phyloP scores from a whole-genome alignment of 2,329 filamentous ascomycete species.

The Calonectria fujianensis region DNA sequence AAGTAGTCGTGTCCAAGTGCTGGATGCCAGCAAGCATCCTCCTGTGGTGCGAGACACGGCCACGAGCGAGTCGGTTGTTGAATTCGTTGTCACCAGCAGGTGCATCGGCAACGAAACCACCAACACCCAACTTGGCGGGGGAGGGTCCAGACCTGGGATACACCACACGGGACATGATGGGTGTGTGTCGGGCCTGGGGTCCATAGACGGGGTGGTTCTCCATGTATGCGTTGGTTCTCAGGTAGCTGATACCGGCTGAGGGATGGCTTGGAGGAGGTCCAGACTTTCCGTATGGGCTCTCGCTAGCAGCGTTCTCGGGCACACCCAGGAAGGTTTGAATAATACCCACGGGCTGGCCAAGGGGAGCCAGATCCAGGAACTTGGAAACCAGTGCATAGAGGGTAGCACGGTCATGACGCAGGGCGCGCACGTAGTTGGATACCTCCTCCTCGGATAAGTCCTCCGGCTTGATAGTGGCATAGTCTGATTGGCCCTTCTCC shows the following conservation, averaged over 20 bases:
- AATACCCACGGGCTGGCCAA: conserved; percentile 61
- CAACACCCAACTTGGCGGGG: conserved; percentile 70
- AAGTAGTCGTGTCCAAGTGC: conserved; percentile 67
- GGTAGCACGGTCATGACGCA: conserved; percentile 70
- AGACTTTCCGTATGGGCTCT: conserved; percentile 68
- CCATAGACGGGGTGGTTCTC: conserved; percentile 78
- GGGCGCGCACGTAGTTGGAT: conserved; percentile 69
- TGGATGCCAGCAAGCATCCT: conserved; percentile 60
- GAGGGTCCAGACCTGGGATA: conserved; percentile 62
- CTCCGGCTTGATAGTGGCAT: conserved; percentile 52
- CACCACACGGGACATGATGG: conserved; percentile 72
- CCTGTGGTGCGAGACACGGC: conserved; percentile 46
- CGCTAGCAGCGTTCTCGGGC: conserved; percentile 52
- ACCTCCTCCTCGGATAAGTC: conserved; percentile 72
- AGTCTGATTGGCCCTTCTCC: conserved; percentile 60
- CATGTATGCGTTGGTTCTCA: conserved; percentile 72
- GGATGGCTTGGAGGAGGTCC: conserved; percentile 78
- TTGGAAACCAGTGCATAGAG: conserved; percentile 74
- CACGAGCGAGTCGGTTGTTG: conserved; percentile 56
- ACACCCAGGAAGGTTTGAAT: conserved; percentile 52
- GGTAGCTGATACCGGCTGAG: conserved; percentile 77
- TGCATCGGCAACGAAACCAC: conserved; percentile 70
- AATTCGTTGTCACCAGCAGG: conserved; percentile 66
- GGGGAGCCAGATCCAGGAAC: conserved; percentile 78
- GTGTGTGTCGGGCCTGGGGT: conserved; percentile 70